Evolutionary conservation across 2,329 filamentous ascomycete species (phyloP).

Genomic region (Verticillium isaacii): DNA sequence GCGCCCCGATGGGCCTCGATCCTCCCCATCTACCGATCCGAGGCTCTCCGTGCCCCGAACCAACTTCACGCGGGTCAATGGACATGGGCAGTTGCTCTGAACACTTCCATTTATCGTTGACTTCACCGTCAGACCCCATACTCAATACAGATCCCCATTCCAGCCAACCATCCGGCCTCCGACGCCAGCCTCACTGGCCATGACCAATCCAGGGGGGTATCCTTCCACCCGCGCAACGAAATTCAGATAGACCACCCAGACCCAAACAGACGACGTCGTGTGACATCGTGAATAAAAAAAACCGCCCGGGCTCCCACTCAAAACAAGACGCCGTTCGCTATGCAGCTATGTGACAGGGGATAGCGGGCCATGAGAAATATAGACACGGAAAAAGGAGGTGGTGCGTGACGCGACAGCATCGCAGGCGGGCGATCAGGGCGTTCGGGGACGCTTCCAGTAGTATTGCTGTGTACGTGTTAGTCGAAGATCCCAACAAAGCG

Average conservation of each 20-base stretch:
- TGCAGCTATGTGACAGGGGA: constrained; percentile 9
- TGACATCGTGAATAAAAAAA: constrained; percentile 5
- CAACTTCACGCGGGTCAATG: too few relatives aligned
- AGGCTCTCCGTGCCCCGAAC: too few relatives aligned
- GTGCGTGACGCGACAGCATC: too few relatives aligned
- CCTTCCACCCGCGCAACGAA: neutral
- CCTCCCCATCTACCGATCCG: neutral
- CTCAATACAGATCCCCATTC: neutral
- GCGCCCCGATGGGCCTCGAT: neutral
- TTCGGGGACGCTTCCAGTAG: constrained; percentile 62
- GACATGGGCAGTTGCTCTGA: neutral
- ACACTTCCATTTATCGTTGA: neutral
- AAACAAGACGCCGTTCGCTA: constrained; percentile 13
- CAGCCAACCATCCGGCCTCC: neutral
- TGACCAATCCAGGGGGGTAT: neutral
- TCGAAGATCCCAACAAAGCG: neutral
- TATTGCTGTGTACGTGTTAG: constrained; percentile 50
- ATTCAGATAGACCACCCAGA: constrained; percentile 4
- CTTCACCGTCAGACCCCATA: neutral
- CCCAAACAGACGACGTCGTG: neutral
- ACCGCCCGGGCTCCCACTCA: neutral
- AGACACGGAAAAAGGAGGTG: neutral
- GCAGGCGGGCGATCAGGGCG: constrained; percentile 36
- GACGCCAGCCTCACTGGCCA: neutral
- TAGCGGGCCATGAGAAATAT: constrained; percentile 7